Percentiles rank a stretch among this genome's conserved stretches.
Evolutionary conservation across 1,284 basidiomycete species (phyloP).

Genomic region (Rhodotorula glutinis): DNA sequence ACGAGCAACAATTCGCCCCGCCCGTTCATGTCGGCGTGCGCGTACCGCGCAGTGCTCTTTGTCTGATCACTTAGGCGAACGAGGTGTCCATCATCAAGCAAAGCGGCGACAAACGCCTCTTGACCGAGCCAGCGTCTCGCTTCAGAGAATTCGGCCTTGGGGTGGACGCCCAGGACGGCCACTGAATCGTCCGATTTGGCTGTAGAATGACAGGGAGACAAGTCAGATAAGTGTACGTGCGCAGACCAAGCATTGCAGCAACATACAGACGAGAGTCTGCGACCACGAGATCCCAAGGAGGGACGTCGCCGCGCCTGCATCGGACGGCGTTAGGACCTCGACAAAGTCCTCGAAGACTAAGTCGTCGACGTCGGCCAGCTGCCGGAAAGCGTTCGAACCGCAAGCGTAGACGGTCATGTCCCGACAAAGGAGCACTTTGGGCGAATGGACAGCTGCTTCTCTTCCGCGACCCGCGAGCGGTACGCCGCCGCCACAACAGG

Average conservation of each 20-base stretch:
- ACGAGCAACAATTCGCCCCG: slow-evolving; percentile 21
- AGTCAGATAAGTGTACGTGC: too few species aligned
- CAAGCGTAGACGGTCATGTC: slow-evolving; percentile 17
- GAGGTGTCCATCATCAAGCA: not conserved
- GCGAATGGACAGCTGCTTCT: too few species aligned
- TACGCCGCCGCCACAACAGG: too few species aligned
- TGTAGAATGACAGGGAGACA: too few species aligned
- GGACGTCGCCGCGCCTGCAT: slow-evolving; percentile 7
- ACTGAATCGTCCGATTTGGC: not conserved
- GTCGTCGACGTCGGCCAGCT: not conserved
- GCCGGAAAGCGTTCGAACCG: slow-evolving; percentile 17
- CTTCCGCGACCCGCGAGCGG: too few species aligned
- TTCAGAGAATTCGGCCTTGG: not conserved
- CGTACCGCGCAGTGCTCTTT: not conserved
- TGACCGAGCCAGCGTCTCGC: slow-evolving; percentile 20
- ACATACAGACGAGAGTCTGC: slow-evolving; percentile 17
- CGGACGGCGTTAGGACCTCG: not conserved
- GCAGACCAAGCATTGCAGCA: too few species aligned
- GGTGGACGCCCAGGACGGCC: not conserved
- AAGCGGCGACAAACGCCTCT: slow-evolving; percentile 11
- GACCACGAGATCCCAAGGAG: slow-evolving; percentile 6
- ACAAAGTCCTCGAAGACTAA: not conserved
- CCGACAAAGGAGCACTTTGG: too few species aligned
- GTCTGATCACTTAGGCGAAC: not conserved
- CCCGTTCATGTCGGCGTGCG: slow-evolving; percentile 11